Conservation (phyloP, 2,329 filamentous ascomycete genomes). For the Penicillium capsulatum region DNA sequence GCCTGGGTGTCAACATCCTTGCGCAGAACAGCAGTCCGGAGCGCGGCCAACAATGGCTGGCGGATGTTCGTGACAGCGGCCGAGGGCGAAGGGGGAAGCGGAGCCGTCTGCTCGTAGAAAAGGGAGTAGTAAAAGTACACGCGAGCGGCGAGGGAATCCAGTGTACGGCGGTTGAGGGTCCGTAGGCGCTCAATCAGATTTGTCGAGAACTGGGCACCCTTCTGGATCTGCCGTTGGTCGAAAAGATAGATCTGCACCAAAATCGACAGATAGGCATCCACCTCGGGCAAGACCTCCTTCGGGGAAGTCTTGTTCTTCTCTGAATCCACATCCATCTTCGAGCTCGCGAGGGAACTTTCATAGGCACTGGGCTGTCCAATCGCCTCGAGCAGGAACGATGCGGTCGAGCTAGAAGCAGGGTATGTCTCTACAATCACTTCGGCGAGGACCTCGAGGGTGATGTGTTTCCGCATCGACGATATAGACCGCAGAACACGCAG, state of each 20-base stretch:
- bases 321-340: slow-evolving; percentile 70
- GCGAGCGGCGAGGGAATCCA: slow-evolving; percentile 90
- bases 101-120: slow-evolving; percentile 86
- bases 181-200: slow-evolving; percentile 81
- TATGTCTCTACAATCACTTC: slow-evolving; percentile 80
- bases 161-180: slow-evolving; percentile 81
- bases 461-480: slow-evolving; percentile 87
- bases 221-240: slow-evolving; percentile 75
- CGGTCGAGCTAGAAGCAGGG: slow-evolving; percentile 61
- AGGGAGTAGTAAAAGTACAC: slow-evolving; percentile 98
- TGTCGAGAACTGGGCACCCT: slow-evolving; percentile 78
- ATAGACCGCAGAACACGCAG: slow-evolving; percentile 91
- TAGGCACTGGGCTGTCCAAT: slow-evolving; percentile 64
- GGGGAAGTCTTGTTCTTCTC: slow-evolving; percentile 61
- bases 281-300: slow-evolving; percentile 78
- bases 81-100: slow-evolving; percentile 80
- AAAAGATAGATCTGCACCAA: slow-evolving; percentile 82
- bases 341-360: slow-evolving; percentile 54
- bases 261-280: slow-evolving; percentile 84
- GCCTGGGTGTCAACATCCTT: slow-evolving; percentile 98
- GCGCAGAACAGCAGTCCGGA: slow-evolving; percentile 90
- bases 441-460: slow-evolving; percentile 75
- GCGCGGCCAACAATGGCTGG: slow-evolving; percentile 76
- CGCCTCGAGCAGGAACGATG: slow-evolving; percentile 65
- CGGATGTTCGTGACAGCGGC: slow-evolving; percentile 84